phyloP scores from a whole-genome alignment of 2,329 filamentous ascomycete species.

The Clonostachys rosea region DNA sequence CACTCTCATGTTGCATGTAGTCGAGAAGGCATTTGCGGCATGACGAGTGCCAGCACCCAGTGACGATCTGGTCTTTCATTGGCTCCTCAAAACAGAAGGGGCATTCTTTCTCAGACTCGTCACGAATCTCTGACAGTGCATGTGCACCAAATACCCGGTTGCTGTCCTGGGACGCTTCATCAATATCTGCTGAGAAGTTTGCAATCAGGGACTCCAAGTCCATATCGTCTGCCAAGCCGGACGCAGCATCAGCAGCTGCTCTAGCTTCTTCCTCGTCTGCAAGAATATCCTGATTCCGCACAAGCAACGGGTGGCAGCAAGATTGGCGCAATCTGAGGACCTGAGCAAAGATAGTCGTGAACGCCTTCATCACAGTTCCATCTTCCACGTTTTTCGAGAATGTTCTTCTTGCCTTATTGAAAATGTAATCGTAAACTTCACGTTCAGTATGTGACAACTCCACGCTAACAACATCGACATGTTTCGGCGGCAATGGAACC shows the following conservation, averaged over 20 bases:
- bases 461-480: constrained; percentile 80
- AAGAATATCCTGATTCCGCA: constrained; percentile 77
- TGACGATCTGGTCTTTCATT: constrained; percentile 92
- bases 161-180: constrained; percentile 57
- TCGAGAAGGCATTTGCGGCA: constrained; percentile 91
- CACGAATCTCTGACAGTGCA: constrained; percentile 85
- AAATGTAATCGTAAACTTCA: constrained; percentile 91
- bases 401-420: constrained; percentile 72
- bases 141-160: constrained; percentile 69
- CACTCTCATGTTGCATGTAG: constrained; percentile 82
- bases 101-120: constrained; percentile 84
- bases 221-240: constrained; percentile 91
- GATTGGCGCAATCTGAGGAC: constrained; percentile 88
- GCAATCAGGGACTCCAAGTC: constrained; percentile 83
- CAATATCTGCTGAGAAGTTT: constrained; percentile 70
- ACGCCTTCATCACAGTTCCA: constrained; percentile 90
- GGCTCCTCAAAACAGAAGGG: constrained; percentile 94
- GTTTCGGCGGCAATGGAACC: constrained; percentile 77
- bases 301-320: constrained; percentile 89
- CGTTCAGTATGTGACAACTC: constrained; percentile 81
- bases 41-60: constrained; percentile 95
- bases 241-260: constrained; percentile 67
- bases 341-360: constrained; percentile 95
- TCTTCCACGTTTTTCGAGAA: constrained; percentile 85
- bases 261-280: constrained; percentile 85